Conservation (phyloP, 495 filamentous ascomycete species). For the Astrocystis sublimbata region DNA sequence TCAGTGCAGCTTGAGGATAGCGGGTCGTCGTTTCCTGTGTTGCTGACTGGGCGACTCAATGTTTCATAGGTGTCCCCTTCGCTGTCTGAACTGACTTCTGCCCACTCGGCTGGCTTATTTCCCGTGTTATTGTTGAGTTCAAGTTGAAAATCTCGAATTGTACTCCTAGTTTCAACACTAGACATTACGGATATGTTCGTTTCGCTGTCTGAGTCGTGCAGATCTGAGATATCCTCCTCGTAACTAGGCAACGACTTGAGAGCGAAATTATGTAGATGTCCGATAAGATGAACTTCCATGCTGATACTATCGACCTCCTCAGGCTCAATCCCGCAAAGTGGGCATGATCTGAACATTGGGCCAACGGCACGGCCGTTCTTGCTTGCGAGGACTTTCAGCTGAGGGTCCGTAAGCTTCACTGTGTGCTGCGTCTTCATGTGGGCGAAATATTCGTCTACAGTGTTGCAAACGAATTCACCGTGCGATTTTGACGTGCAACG, state of each 20-base stretch:
- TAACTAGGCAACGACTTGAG: conserved; percentile 7
- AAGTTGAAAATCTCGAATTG: neutral
- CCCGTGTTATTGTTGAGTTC: too few relatives aligned
- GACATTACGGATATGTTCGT: neutral
- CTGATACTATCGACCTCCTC: neutral
- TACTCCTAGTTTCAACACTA: neutral
- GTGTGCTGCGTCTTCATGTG: conserved; percentile 3
- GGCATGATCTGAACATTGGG: conserved; percentile 4
- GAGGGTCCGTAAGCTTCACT: neutral
- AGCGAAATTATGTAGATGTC: neutral
- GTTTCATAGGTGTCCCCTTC: too few relatives aligned
- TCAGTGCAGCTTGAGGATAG: too few relatives aligned
- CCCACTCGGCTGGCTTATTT: too few relatives aligned
- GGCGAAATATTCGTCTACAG: neutral
- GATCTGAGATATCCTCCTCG: neutral
- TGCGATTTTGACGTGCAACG: neutral
- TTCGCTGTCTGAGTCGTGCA: neutral
- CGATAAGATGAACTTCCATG: neutral
- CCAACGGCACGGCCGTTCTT: neutral
- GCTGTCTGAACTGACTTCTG: too few relatives aligned
- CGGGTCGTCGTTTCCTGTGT: too few relatives aligned
- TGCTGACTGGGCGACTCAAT: too few relatives aligned
- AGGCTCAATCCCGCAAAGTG: neutral
- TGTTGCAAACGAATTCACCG: neutral
- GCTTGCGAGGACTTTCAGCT: neutral